Evolutionary conservation across 805 yeast genomes (phyloP).

Genomic region (Lachancea mirantina): DNA sequence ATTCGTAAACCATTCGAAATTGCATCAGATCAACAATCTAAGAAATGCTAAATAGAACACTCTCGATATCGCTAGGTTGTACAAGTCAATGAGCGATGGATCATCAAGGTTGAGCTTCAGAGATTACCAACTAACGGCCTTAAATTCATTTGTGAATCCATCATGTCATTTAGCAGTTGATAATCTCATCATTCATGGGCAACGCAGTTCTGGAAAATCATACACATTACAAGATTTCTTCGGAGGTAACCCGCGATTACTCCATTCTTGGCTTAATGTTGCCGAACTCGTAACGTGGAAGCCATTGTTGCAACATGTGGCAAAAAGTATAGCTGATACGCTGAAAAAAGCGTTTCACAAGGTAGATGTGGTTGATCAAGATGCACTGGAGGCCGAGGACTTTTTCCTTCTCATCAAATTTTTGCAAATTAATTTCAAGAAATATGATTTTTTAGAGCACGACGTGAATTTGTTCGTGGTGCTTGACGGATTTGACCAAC

Average conservation of each 20-base stretch:
- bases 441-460: conserved; percentile 9
- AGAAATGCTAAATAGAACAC: neutral
- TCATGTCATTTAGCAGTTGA: conserved; percentile 18
- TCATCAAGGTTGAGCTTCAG: conserved; percentile 15
- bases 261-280: conserved; percentile 19
- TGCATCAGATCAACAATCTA: no score
- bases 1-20: no score
- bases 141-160: conserved; percentile 17
- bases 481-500: conserved; percentile 28
- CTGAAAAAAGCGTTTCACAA: conserved; percentile 14
- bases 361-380: conserved; percentile 11
- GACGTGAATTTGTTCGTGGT: conserved; percentile 16
- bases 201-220: conserved; percentile 27
- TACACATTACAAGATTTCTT: conserved; percentile 18
- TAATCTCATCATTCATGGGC: conserved; percentile 26
- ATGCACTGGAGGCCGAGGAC: conserved; percentile 28
- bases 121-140: conserved; percentile 19
- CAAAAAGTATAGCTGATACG: conserved; percentile 19
- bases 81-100: no score
- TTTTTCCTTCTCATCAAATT: conserved; percentile 22
- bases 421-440: conserved; percentile 13
- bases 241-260: conserved; percentile 11
- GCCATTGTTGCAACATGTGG: conserved; percentile 26
- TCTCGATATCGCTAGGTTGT: neutral
- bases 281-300: conserved; percentile 30